Evolutionary conservation across 306 rosid species (phyloP), one percentile per base, ranked within the genome.

Genomic region (Trifolium fragiferum): DNA sequence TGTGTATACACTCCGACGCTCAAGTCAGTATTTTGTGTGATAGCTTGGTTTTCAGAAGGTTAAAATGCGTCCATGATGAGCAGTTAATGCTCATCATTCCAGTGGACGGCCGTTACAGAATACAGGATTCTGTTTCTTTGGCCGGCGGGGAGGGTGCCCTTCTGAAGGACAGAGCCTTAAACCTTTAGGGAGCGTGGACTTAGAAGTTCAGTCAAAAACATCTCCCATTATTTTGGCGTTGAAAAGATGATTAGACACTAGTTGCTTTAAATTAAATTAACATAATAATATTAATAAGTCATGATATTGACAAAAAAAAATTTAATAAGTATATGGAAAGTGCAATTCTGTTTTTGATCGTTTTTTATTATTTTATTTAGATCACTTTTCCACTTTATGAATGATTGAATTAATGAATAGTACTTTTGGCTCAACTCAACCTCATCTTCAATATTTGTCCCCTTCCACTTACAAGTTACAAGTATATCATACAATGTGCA

Each of bases 301-400:
- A n/a, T 47, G 37, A 20, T n/a, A 2, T 27, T 21, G 37, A 65
- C 38, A 35, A 35, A 35, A 35, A 35, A 35, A 35, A 47, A n/a
- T n/a, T 49, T 51, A 20, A 23, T 43, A 25, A n/a, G 8, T 47
- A 20, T 35, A 1, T 27, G 43, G 37, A 55, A 73, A 67, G 47
- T 74, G 70, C 70, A 72, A 43, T 8, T 38, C 4, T 53, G 46
- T 27, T 27, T 27, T 27, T 20, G 8, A 5, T 50, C 5, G 4
- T 47, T 23, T 74, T 13, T 50, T 35, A 5, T 37, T 50, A 37
- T 55, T 78, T 70, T 40, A 40, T 41, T 16, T 50, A 20, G 7
- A 19, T n/a, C 78, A 54, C 47, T 46, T 16, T 51, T 54, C 6
- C 61, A 63, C 68, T 72, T 78, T 72, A 40, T 38, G 73, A 66